Evolutionary conservation across 2,329 filamentous ascomycete species (phyloP).

Genomic region (Penicillium sp.): DNA sequence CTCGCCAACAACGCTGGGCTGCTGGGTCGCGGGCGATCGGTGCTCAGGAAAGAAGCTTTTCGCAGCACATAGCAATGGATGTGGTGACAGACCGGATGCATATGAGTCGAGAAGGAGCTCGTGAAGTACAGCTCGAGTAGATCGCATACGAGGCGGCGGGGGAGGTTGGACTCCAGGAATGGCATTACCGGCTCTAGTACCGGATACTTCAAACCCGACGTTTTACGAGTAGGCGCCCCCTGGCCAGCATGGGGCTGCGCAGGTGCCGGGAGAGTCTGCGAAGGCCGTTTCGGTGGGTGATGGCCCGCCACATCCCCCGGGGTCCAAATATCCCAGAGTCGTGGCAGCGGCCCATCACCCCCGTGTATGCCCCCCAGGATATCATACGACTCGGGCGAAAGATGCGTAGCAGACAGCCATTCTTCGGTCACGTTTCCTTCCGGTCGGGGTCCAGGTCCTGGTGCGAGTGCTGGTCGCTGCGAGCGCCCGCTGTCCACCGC

Average conservation of each 20-base stretch:
- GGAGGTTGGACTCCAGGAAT: constrained; percentile 76
- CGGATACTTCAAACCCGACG: constrained; percentile 67
- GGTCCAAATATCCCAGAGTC: constrained; percentile 36
- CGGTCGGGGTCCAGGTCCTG: background rate
- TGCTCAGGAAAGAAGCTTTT: constrained; percentile 81
- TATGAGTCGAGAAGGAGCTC: constrained; percentile 81
- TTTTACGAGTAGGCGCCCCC: constrained; percentile 50
- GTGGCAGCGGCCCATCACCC: constrained; percentile 30
- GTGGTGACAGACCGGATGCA: constrained; percentile 89
- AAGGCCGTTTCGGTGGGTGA: constrained; percentile 34
- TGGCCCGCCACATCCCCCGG: constrained; percentile 29
- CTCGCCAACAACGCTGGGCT: constrained; percentile 85
- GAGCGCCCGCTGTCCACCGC: constrained; percentile 23
- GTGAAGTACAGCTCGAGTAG: constrained; percentile 88
- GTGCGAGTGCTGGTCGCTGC: constrained; percentile 14
- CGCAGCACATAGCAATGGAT: constrained; percentile 87
- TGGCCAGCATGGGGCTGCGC: constrained; percentile 59
- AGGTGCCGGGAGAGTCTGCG: constrained; percentile 42
- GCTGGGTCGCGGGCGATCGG: constrained; percentile 75
- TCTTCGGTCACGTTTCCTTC: constrained; percentile 34
- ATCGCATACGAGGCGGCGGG: constrained; percentile 79
- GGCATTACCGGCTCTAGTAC: constrained; percentile 81
- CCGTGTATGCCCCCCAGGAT: constrained; percentile 28
- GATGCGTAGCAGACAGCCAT: constrained; percentile 35
- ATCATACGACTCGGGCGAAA: constrained; percentile 37